Percentiles rank a stretch among this genome's conserved stretches.
Evolutionary conservation across 441 rosid species (phyloP).

Genomic region (Euphorbia schlechtendalii): DNA sequence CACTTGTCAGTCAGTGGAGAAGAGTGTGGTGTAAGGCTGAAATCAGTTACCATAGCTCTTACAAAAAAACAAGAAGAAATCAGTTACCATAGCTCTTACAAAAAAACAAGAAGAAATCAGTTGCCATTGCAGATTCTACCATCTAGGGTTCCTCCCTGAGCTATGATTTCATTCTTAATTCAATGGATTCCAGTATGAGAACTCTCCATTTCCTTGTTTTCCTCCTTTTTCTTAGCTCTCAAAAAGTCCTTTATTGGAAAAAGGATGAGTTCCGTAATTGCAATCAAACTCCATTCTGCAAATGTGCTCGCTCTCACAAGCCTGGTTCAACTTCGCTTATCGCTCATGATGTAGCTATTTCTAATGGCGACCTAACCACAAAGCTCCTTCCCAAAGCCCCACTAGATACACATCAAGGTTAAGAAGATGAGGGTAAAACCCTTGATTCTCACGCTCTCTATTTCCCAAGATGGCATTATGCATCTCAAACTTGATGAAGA

Average conservation of each 20-base stretch:
- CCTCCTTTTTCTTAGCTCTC: constrained; percentile 37
- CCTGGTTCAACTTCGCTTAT: constrained; percentile 54
- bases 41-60: no score
- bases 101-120: no score
- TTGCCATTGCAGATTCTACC: not conserved
- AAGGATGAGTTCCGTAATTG: constrained; percentile 93
- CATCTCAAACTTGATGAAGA: constrained; percentile 86
- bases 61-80: no score
- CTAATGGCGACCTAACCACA: constrained; percentile 74
- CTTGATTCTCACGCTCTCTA: constrained; percentile 61
- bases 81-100: no score
- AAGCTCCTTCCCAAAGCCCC: constrained; percentile 37
- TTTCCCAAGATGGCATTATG: constrained; percentile 55
- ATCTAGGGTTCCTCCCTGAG: not conserved
- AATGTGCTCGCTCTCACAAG: constrained; percentile 69
- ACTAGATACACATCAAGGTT: constrained; percentile 26
- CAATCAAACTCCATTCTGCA: constrained; percentile 94
- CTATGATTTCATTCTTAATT: not conserved
- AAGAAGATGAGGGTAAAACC: constrained; percentile 36
- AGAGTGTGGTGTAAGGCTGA: no score
- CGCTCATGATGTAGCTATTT: constrained; percentile 47
- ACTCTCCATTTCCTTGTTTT: constrained; percentile 21
- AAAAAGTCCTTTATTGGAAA: constrained; percentile 66
- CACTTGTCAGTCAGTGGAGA: no score
- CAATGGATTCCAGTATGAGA: not conserved